Percentiles rank a stretch among this genome's conserved stretches.
These are phyloP conservation scores for Daedaleopsis sinensis DNA, from an alignment of 768 basidiomycete genomes.

Conservation along the genomic window DNA sequence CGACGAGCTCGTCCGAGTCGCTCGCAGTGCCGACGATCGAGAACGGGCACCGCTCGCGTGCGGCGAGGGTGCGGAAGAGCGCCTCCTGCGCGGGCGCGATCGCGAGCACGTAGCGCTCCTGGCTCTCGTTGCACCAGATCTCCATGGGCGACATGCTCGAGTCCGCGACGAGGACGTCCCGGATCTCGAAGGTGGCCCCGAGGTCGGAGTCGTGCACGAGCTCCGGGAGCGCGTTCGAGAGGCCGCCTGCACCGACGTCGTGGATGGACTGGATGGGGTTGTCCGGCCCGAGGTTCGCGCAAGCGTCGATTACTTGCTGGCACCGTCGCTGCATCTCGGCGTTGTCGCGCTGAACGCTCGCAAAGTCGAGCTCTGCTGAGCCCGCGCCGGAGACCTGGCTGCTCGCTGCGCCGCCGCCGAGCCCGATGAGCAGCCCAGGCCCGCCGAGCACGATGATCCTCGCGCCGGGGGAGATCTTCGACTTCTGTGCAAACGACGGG, in stretches of 20 bases:
- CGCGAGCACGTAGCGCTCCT: constrained; percentile 96
- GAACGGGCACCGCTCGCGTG: constrained; percentile 91
- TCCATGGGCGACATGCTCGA: constrained; percentile 98
- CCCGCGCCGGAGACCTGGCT: constrained; percentile 91
- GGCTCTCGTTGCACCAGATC: constrained; percentile 99
- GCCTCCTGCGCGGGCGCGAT: constrained; percentile 64
- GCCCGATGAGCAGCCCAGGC: constrained; percentile 93
- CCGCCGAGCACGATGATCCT: constrained; percentile 94
- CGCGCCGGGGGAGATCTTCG: constrained; percentile 74
- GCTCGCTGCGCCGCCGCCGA: constrained; percentile 96
- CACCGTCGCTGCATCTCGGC: constrained; percentile 97
- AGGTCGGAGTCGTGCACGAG: constrained; percentile 94
- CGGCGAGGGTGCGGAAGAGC: constrained; percentile 75
- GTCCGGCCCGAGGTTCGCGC: constrained; percentile 56
- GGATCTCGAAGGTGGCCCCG: constrained; percentile 91
- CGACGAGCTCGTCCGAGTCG: constrained; percentile 76
- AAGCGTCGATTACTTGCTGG: constrained; percentile 97
- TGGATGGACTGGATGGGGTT: constrained; percentile 96
- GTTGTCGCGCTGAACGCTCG: constrained; percentile 96
- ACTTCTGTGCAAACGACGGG: constrained; percentile 79
- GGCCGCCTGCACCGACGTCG: constrained; percentile 96
- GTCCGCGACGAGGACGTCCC: constrained; percentile 91
- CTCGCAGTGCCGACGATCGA: constrained; percentile 91
- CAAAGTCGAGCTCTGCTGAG: constrained; percentile 94
- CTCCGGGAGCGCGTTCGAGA: constrained; percentile 96